Conservation (phyloP, 2,329 filamentous ascomycete genomes). For the Nemania sp. region DNA sequence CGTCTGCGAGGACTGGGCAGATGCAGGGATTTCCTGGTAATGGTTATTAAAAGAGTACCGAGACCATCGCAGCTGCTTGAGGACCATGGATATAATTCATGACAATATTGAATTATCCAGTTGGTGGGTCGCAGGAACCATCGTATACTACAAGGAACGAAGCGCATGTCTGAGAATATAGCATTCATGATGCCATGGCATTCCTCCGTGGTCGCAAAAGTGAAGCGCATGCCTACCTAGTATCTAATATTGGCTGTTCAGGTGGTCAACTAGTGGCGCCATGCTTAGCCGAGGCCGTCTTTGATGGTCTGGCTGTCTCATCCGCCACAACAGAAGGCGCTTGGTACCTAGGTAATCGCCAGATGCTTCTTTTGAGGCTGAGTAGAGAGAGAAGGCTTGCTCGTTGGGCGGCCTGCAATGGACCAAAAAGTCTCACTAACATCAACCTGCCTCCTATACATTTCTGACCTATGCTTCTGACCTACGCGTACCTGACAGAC, state of each 20-base stretch:
- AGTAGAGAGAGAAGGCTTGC: conserved; percentile 4
- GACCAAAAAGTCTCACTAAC: too few species aligned
- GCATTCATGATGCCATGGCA: conserved; percentile 21
- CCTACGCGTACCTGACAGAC: background rate
- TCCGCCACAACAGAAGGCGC: conserved; percentile 22
- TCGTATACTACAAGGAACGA: conserved; percentile 8
- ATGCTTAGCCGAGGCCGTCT: conserved; percentile 21
- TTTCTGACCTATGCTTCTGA: too few species aligned
- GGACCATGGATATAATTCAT: conserved; percentile 33
- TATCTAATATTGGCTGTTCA: conserved; percentile 1
- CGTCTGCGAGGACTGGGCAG: conserved; percentile 30
- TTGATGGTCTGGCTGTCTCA: conserved; percentile 30
- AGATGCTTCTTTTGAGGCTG: conserved; percentile 21
- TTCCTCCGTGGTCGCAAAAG: conserved; percentile 6
- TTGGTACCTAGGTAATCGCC: background rate
- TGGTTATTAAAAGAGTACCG: conserved; percentile 37
- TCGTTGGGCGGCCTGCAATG: conserved; percentile 21
- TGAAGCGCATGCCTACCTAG: conserved; percentile 2
- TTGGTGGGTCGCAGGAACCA: conserved; percentile 26
- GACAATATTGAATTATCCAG: conserved; percentile 25
- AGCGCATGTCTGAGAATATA: conserved; percentile 15
- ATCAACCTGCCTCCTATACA: too few species aligned
- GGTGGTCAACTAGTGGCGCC: conserved; percentile 1
- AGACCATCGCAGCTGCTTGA: conserved; percentile 11
- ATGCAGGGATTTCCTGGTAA: conserved; percentile 34